Base-by-base conservation (phyloP, 2,329 filamentous ascomycete species). In the Dendryphion nanum region DNA sequence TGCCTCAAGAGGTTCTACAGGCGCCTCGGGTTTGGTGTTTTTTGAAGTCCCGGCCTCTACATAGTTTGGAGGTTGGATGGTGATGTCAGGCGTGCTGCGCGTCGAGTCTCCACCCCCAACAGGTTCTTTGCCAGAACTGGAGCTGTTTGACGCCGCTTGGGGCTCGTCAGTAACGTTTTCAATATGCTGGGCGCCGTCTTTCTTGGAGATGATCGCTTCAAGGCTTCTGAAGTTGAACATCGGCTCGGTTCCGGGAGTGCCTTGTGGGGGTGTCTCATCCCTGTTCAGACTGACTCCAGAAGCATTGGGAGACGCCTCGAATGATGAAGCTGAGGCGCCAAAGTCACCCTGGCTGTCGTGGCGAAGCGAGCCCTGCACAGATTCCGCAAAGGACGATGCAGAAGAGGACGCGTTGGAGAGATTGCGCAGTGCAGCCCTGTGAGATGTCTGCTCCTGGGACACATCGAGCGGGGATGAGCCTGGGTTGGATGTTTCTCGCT, bases 151-250 rank as follows among this genome's bases (percentile, higher is more conserved):
- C 10, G 32, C 30, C 35, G 16, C 48, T 15, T 21, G 12, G 5
- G 15, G n/a, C 8, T 18, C 37, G n/a, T 43, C 47, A 15, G 37
- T 38, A 19, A 62, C 48, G 34, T 63, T 57, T 41, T 72, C 72
- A 30, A 69, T 64, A 35, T 68, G 63, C 44, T 69, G 62, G 34
- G 61, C 45, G n/a, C 51, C 52, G 24, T 53, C 53, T 15, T 53
- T 50, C 26, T 77, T 81, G 0, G 83, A 86, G 19, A 96, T 86
- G 62, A 94, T 87, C 45, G 88, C 86, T 2, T 88, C 86, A 16
- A 97, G 70, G 51, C 89, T 95, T 39, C 82, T 77, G 60, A 96
- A 96, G 63, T 95, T 96, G 67, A 95, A 93, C 78, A 95, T 81
- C 3, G 89, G 81, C 59, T 96, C 90, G 0, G 76, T 70, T 31